phyloP scores from a whole-genome alignment of 306 rosid species.

The Corylus americana region DNA sequence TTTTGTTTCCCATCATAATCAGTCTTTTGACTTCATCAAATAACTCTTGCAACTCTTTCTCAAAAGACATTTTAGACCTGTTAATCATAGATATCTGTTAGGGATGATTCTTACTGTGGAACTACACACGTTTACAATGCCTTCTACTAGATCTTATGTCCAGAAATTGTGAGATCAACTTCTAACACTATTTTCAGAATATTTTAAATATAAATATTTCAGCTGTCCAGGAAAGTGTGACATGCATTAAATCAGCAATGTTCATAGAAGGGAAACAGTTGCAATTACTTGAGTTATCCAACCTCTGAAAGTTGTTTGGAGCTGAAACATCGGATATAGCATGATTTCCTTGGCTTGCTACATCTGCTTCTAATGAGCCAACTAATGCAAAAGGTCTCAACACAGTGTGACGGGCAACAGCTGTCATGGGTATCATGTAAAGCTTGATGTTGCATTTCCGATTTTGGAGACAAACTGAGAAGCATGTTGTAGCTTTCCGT shows the following conservation, averaged over 20 bases:
- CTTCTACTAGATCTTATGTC: not conserved
- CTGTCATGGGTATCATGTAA: constrained; percentile 39
- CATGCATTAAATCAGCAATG: constrained; percentile 15
- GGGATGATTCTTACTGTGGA: not conserved
- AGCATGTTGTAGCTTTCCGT: constrained; percentile 35
- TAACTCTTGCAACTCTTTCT: constrained; percentile 71
- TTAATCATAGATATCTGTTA: not conserved
- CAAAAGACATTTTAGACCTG: constrained; percentile 37
- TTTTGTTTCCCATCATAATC: constrained; percentile 60
- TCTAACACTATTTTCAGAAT: constrained; percentile 2
- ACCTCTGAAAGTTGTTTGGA: constrained; percentile 54
- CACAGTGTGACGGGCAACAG: constrained; percentile 26
- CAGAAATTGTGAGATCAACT: constrained; percentile 5
- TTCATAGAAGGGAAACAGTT: constrained; percentile 6
- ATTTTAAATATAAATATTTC: not conserved
- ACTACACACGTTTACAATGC: not conserved
- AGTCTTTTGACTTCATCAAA: constrained; percentile 73
- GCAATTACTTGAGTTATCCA: constrained; percentile 19
- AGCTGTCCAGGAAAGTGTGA: not conserved
- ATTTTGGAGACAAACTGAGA: constrained; percentile 41
- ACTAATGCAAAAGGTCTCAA: constrained; percentile 38
- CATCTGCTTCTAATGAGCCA: constrained; percentile 42
- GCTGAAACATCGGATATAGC: constrained; percentile 38
- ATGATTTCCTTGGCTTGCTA: constrained; percentile 21
- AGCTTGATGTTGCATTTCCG: constrained; percentile 39